Evolutionary conservation across 1,284 basidiomycete genomes (phyloP), one percentile per base, ranked within the genome.

Genomic region (Irpex sp.): DNA sequence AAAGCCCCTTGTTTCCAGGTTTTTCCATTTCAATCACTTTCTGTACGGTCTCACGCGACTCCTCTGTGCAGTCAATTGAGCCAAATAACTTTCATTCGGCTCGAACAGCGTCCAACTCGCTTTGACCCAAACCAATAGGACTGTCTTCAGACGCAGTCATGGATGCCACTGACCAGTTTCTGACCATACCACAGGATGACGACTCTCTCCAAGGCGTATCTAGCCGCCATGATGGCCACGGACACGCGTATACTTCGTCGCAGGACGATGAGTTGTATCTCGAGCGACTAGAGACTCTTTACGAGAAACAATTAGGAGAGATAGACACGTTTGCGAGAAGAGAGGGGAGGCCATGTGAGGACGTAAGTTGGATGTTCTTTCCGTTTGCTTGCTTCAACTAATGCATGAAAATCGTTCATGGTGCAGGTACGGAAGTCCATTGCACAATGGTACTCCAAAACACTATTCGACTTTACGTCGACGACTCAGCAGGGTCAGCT

Each of bases 281-380:
- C 60, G 86, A 89, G 71, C 78, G 87, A 56, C 74, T 88, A 48
- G 83, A 87, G 60, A 77, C 83, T 0, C 84, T 88, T 67, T 83
- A 84, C 72, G 81, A 85, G 64, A 85, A 84, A 69, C 81, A 75
- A 59, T 71, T 86, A 9, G 73, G 74, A n/a, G 86, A 88, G 58
- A 78, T 88, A 40, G 80, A 75, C 59, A 77, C 82, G 0, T 88
- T 89, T 70, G 81, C 86, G 52, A 79, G 82, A 60, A 77, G 86
- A 68, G 87, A 89, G 72, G 71, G 74, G 57, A 77, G 79, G 44
- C 73, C 84, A n/a, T 83, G 84, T 65, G 83, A 87, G 67, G 81
- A 88, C 81, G 87, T 87, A 70, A 68, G 74, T 75, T 26, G 26
- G 26, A 26, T 26, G 26, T 26, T 4, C 26, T 26, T 26, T 26